phyloP scores from a whole-genome alignment of 2,329 filamentous ascomycete species.

The Arthrobotrys sinensis region DNA sequence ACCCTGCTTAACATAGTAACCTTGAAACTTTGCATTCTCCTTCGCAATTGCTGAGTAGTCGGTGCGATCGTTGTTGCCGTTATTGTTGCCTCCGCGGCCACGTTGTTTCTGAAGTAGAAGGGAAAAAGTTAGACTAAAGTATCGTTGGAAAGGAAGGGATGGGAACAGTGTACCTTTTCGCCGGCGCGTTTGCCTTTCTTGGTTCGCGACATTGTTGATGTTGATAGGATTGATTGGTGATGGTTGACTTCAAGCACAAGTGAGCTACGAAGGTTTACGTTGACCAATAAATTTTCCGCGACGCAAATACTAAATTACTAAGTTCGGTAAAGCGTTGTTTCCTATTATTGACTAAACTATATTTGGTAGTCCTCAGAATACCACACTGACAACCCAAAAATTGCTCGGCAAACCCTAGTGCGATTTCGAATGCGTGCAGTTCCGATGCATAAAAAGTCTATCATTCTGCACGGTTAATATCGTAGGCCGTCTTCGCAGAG shows the following conservation, averaged over 20 bases:
- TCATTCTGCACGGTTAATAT: no score
- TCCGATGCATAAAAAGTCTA: no score
- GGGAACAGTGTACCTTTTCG: conserved; percentile 16
- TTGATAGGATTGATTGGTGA: conserved; percentile 1
- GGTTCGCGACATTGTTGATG: conserved; percentile 34
- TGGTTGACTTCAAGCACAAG: no score
- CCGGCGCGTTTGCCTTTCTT: conserved; percentile 54
- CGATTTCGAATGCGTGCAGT: no score
- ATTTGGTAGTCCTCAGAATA: not conserved
- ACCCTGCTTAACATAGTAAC: conserved; percentile 85
- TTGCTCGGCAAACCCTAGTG: no score
- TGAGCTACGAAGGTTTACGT: conserved; percentile 1
- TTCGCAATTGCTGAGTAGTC: conserved; percentile 78
- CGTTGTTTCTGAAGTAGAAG: conserved; percentile 39
- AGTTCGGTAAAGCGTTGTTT: not conserved
- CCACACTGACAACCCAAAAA: not conserved
- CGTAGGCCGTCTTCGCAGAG: no score
- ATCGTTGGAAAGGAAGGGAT: not conserved
- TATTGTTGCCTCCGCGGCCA: conserved; percentile 17
- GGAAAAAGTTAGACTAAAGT: not conserved
- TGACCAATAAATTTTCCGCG: conserved; percentile 12
- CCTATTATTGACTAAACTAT: not conserved
- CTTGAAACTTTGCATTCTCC: conserved; percentile 86
- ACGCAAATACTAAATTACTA: not conserved
- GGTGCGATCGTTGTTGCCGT: conserved; percentile 42